A percentile compares a stretch with the other conserved stretches of the same genome.
Conservation (phyloP, 805 yeast genomes). For the Cyberlindnera suaveolens region DNA sequence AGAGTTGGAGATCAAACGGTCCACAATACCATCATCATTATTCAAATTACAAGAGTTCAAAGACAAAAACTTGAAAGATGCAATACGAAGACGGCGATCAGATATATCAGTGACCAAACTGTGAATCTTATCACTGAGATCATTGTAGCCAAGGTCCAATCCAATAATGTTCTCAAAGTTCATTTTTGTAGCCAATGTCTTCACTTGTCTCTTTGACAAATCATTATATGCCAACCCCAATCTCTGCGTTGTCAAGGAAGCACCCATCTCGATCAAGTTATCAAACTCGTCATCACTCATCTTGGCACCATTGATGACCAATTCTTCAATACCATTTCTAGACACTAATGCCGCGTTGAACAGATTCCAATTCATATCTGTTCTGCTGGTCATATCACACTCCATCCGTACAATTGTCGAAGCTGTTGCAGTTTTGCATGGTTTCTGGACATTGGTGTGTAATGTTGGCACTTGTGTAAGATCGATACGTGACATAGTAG, state of each 20-base stretch:
- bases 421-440: constrained; percentile 28
- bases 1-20: constrained; percentile 38
- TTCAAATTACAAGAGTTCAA: constrained; percentile 59
- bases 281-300: constrained; percentile 48
- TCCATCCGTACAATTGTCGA: constrained; percentile 31
- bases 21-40: constrained; percentile 25
- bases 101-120: constrained; percentile 23
- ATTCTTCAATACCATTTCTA: constrained; percentile 75
- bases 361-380: constrained; percentile 79
- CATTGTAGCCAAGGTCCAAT: constrained; percentile 80
- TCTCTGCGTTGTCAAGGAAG: constrained; percentile 48
- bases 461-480: constrained; percentile 46
- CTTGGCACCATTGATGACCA: constrained; percentile 77
- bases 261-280: constrained; percentile 57
- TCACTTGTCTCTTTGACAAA: constrained; percentile 50
- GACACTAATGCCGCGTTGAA: constrained; percentile 69
- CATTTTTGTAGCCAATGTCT: constrained; percentile 56
- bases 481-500: constrained; percentile 52
- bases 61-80: constrained; percentile 43
- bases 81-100: constrained; percentile 19
- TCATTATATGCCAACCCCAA: constrained; percentile 81
- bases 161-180: constrained; percentile 46
- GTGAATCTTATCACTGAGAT: constrained; percentile 35
- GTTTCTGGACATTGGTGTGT: constrained; percentile 32
- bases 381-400: constrained; percentile 36